Evolutionary conservation across 257 asterid genomes (phyloP), one percentile per base, ranked within the genome.

Genomic region (Linaria vulgaris): DNA sequence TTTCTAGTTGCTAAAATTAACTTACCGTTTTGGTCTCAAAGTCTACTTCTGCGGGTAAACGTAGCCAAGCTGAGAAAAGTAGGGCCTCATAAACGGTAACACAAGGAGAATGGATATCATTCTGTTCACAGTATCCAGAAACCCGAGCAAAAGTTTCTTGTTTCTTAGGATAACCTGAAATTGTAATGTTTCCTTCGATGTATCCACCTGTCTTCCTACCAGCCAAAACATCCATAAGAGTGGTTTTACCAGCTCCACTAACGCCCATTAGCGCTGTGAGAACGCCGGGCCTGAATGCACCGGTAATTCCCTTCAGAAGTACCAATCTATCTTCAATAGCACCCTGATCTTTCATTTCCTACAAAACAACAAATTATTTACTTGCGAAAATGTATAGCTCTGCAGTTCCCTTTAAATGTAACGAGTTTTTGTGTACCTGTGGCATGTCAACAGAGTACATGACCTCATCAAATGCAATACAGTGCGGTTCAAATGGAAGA

Each of bases 191-290:
- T 31, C 95, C 95, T 6, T 83, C 72, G 34, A 79, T 76, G 54
- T 86, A 78, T n/a, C 95, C 95, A 22, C 88, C 87, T 0, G 88
- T 86, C 74, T 86, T 86, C 43, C 95, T 74, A 30, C 91, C 95
- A 12, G 91, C 88, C 64, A 86, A 66, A 6, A 86, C 95, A 30
- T 86, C 95, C 95, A 86, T 79, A 22, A 86, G 81, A 11, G 95
- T 86, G 1, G 95, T 86, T 74, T 86, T 86, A 0, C 95, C 95
- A 0, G 95, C 95, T 19, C 95, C 95, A 51, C 88, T 86, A 12
- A 86, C 87, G 22, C 95, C 95, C 91, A 86, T 83, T 50, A 86
- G 57, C 64, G 95, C 88, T 12, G 91, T 78, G 21, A 86, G 81
- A 64, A 83, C 66, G 12, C 91, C 91, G 0, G 91, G 95, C 56